A percentile compares a stretch with the other conserved stretches of the same genome.
phyloP scores from a whole-genome alignment of 2,329 filamentous ascomycete species.

The Fusarium sp. region DNA sequence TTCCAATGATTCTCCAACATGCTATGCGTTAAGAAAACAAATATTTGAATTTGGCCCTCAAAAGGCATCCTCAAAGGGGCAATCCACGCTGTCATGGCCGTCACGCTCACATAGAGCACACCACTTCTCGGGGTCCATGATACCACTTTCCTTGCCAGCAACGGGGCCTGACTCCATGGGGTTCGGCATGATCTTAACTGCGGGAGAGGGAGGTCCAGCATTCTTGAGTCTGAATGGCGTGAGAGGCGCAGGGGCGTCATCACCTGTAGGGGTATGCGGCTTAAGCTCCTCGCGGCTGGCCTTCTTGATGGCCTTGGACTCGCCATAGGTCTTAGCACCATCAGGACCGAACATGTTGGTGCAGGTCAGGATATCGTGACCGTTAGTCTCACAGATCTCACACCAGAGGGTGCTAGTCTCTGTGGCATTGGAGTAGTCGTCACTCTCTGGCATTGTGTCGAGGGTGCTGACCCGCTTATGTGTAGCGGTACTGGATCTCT shows the following conservation, averaged over 20 bases:
- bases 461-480: constrained; percentile 65
- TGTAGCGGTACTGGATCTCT: constrained; percentile 58
- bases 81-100: constrained; percentile 95
- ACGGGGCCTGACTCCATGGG: constrained; percentile 73
- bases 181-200: constrained; percentile 65
- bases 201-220: constrained; percentile 47
- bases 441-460: constrained; percentile 76
- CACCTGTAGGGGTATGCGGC: constrained; percentile 54
- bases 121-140: constrained; percentile 89
- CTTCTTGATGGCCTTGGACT: constrained; percentile 48
- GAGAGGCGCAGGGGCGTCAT: constrained; percentile 64
- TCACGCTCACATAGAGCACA: constrained; percentile 96
- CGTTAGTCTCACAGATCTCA: constrained; percentile 91
- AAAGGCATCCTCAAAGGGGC: constrained; percentile 87
- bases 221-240: constrained; percentile 61
- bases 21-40: constrained; percentile 14
- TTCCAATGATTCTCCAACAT: constrained; percentile 17
- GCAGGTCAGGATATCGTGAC: constrained; percentile 94
- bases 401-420: constrained; percentile 85
- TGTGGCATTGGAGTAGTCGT: constrained; percentile 73
- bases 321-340: constrained; percentile 46
- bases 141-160: constrained; percentile 79
- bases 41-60: constrained; percentile 45
- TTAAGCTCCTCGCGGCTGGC: constrained; percentile 49
- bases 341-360: constrained; percentile 81